Percentiles rank a stretch among this genome's conserved stretches.
These are phyloP conservation scores for Suillus subluteus DNA, from an alignment of 768 basidiomycete species.

Conservation along the genomic window DNA sequence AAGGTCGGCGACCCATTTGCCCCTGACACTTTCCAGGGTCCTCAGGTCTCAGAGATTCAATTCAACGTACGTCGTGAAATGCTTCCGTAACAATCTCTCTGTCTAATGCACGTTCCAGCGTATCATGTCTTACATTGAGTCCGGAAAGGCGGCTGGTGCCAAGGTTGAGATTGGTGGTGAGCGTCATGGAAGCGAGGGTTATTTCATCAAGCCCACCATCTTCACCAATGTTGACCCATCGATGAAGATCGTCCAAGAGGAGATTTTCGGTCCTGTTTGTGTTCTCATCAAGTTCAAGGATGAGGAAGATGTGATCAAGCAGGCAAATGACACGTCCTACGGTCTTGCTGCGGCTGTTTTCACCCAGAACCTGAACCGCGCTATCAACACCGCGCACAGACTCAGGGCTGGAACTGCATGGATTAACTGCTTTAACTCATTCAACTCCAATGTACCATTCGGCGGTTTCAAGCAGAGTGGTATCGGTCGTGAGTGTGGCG, in stretches of 20 bases:
- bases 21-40: slow-evolving; percentile 66
- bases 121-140: slow-evolving; percentile 77
- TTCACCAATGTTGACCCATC: slow-evolving; percentile 66
- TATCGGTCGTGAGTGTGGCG: slow-evolving; percentile 79
- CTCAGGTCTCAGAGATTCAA: slow-evolving; percentile 77
- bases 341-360: slow-evolving; percentile 91
- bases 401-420: slow-evolving; percentile 85
- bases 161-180: slow-evolving; percentile 68
- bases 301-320: slow-evolving; percentile 63
- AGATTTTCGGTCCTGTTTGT: slow-evolving; percentile 83
- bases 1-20: slow-evolving; percentile 77
- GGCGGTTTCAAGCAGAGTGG: slow-evolving; percentile 88
- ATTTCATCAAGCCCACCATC: slow-evolving; percentile 76
- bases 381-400: slow-evolving; percentile 69
- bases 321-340: slow-evolving; percentile 87
- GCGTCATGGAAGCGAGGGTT: slow-evolving; percentile 61
- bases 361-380: slow-evolving; percentile 75
- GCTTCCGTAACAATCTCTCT: neutral
- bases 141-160: slow-evolving; percentile 74
- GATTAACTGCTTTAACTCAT: slow-evolving; percentile 46
- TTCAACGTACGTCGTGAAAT: slow-evolving; percentile 55
- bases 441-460: slow-evolving; percentile 59
- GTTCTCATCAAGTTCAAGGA: slow-evolving; percentile 78
- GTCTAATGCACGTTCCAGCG: slow-evolving; percentile 44
- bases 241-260: slow-evolving; percentile 76